Percentiles rank a stretch among this genome's conserved stretches.
phyloP scores from a whole-genome alignment of 768 basidiomycete genomes.

The Sistotremastrum suecicum region DNA sequence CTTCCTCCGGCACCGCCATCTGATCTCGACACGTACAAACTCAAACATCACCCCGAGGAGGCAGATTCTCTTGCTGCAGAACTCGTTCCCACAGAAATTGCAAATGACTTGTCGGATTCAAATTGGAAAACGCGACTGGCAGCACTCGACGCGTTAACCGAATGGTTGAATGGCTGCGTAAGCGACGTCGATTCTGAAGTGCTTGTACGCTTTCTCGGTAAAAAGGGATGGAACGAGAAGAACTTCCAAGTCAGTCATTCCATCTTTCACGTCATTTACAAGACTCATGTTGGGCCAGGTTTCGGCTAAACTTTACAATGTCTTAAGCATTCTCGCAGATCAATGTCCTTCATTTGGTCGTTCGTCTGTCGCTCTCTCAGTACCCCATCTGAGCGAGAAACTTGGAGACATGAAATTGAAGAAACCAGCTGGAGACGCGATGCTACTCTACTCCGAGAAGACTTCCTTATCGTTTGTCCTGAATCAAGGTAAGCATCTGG shows the following conservation, averaged over 20 bases:
- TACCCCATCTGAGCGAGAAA: conserved; percentile 81
- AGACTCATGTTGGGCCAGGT: conserved; percentile 37
- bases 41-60: conserved; percentile 82
- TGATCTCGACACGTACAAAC: conserved; percentile 75
- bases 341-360: conserved; percentile 72
- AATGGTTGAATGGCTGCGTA: conserved; percentile 64
- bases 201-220: conserved; percentile 70
- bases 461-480: conserved; percentile 91
- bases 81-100: conserved; percentile 53
- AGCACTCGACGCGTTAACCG: conserved; percentile 71
- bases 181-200: conserved; percentile 74
- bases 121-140: conserved; percentile 91
- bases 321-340: conserved; percentile 60
- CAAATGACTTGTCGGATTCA: conserved; percentile 63
- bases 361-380: conserved; percentile 68
- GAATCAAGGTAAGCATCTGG: conserved; percentile 53
- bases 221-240: conserved; percentile 97
- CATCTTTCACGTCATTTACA: not conserved
- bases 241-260: conserved; percentile 71
- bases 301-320: conserved; percentile 74
- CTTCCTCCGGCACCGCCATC: conserved; percentile 34
- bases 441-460: conserved; percentile 78
- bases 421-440: conserved; percentile 84
- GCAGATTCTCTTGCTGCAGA: conserved; percentile 70
- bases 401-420: conserved; percentile 93